A percentile compares a stretch with the other conserved stretches of the same genome.
phyloP scores from a whole-genome alignment of 1,139 yeast species.

The Suhomyces coccinellae region DNA sequence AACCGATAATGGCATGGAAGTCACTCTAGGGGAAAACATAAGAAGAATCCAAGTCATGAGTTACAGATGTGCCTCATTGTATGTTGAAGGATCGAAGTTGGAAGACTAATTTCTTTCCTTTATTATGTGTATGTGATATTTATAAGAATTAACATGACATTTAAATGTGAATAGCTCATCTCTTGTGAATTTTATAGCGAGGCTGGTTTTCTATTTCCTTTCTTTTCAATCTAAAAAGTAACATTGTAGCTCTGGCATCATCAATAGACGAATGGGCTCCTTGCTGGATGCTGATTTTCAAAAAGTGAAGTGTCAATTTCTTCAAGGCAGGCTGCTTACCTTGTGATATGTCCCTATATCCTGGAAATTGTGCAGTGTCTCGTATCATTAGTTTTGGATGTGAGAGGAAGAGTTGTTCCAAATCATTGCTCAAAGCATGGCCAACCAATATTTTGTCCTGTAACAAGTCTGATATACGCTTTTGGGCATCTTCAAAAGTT shows the following conservation, averaged over 20 bases:
- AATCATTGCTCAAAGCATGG: conserved; percentile 81
- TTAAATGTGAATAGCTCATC: background rate
- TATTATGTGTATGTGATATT: background rate
- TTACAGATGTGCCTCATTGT: conserved; percentile 41
- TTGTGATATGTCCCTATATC: conserved; percentile 57
- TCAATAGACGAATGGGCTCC: conserved; percentile 86
- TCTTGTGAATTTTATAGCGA: conserved; percentile 3
- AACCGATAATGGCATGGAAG: conserved; percentile 12
- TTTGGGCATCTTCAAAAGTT: conserved; percentile 65
- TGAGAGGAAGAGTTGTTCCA: conserved; percentile 62
- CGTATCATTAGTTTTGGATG: conserved; percentile 67
- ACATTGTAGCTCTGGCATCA: conserved; percentile 88
- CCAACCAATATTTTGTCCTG: conserved; percentile 67
- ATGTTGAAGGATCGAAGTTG: conserved; percentile 38
- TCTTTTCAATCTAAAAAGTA: conserved; percentile 62
- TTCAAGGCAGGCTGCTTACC: conserved; percentile 77
- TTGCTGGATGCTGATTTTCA: conserved; percentile 65
- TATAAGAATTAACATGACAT: background rate
- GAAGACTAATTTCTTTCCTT: conserved; percentile 28
- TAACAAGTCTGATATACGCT: conserved; percentile 50
- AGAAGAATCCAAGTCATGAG: conserved; percentile 36
- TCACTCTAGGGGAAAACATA: conserved; percentile 19
- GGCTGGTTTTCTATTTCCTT: conserved; percentile 52
- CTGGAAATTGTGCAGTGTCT: conserved; percentile 70
- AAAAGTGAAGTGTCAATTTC: conserved; percentile 56